A percentile compares a stretch with the other conserved stretches of the same genome.
Evolutionary conservation across 768 basidiomycete genomes (phyloP).

Genomic region (Gloeostereum incarnatum): DNA sequence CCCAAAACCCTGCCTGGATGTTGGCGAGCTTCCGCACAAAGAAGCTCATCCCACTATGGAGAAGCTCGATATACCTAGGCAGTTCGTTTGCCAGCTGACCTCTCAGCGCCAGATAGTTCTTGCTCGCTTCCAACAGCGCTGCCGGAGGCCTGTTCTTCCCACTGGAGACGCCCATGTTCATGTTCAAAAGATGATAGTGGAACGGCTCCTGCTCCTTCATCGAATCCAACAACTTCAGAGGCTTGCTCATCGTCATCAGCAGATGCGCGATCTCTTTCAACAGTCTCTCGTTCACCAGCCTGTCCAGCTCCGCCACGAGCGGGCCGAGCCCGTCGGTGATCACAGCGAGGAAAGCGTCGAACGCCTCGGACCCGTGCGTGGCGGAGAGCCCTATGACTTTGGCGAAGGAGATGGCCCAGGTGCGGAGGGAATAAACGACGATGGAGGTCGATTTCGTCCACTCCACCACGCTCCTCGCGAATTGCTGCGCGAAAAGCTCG

Average conservation of each 20-base stretch:
- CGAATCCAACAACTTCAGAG: constrained; percentile 55
- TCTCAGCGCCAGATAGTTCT: constrained; percentile 69
- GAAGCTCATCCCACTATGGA: constrained; percentile 51
- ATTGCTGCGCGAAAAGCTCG: constrained; percentile 48
- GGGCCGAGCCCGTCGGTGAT: constrained; percentile 44
- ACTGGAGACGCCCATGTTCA: constrained; percentile 50
- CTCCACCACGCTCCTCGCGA: constrained; percentile 52
- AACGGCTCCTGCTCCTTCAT: constrained; percentile 70
- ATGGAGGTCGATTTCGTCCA: constrained; percentile 50
- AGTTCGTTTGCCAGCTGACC: constrained; percentile 66
- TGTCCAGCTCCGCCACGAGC: constrained; percentile 43
- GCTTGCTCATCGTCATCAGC: constrained; percentile 49
- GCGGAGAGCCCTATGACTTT: constrained; percentile 53
- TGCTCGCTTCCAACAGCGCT: constrained; percentile 61
- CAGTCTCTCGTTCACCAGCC: constrained; percentile 40
- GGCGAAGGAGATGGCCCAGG: constrained; percentile 61
- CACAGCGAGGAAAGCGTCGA: constrained; percentile 60
- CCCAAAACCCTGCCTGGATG: constrained; percentile 54
- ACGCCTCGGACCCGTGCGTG: constrained; percentile 46
- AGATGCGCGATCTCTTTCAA: constrained; percentile 51
- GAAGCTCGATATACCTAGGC: constrained; percentile 47
- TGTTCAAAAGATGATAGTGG: constrained; percentile 61
- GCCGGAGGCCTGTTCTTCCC: constrained; percentile 59
- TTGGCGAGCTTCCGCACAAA: constrained; percentile 42
- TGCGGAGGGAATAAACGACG: constrained; percentile 37